Evolutionary conservation across 2,329 filamentous ascomycete genomes (phyloP).

Genomic region (Ascochyta fabae): DNA sequence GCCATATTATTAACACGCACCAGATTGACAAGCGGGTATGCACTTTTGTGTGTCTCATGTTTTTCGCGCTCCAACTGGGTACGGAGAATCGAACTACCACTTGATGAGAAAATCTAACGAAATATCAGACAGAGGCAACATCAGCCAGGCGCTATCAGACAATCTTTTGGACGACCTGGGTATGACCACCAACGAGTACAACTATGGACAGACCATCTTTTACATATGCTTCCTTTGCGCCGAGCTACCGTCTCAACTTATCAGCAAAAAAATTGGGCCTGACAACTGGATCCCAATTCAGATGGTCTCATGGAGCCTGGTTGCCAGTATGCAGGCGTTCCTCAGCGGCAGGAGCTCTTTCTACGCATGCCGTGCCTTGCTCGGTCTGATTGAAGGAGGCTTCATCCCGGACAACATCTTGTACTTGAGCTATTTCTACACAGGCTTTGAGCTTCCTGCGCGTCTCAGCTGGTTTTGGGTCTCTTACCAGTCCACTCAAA

Average conservation of each 20-base stretch:
- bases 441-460: constrained; percentile 69
- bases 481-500: constrained; percentile 64
- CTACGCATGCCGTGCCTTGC: constrained; percentile 51
- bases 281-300: constrained; percentile 53
- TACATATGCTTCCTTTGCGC: constrained; percentile 77
- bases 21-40: constrained; percentile 61
- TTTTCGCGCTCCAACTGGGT: constrained; percentile 52
- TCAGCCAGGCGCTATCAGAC: constrained; percentile 47
- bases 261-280: constrained; percentile 56
- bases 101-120: no score
- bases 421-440: constrained; percentile 80
- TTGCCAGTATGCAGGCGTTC: constrained; percentile 72
- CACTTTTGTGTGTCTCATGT: constrained; percentile 60
- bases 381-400: constrained; percentile 55
- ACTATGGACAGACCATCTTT: constrained; percentile 63
- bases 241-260: constrained; percentile 55
- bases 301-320: constrained; percentile 54
- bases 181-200: constrained; percentile 49
- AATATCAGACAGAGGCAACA: constrained; percentile 52
- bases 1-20: not conserved
- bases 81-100: not conserved
- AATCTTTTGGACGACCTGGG: constrained; percentile 43
- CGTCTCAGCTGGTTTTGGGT: constrained; percentile 76
- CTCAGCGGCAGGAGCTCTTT: constrained; percentile 59
- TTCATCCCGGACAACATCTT: constrained; percentile 71